A percentile compares a stretch with the other conserved stretches of the same genome.
Evolutionary conservation across 805 yeast species (phyloP).

Genomic region (Candida incommunis): DNA sequence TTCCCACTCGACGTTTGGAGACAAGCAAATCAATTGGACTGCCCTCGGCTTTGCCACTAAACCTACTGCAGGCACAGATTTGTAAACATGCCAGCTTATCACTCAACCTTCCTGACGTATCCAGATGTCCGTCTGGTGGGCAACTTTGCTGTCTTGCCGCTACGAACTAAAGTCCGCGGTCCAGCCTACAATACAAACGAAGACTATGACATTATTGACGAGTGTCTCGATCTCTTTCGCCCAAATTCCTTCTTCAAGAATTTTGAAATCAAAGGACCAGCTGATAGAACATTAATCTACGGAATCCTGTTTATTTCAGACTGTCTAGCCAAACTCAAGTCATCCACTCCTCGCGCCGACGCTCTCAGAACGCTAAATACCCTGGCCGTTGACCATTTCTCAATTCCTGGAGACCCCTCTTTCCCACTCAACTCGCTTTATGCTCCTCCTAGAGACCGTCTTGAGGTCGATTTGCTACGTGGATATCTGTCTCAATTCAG

Average conservation of each 20-base stretch:
- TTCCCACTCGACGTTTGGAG: no score
- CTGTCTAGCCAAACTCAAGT: constrained; percentile 51
- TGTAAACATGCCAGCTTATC: constrained; percentile 16
- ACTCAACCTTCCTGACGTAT: constrained; percentile 14
- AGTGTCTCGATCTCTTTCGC: constrained; percentile 76
- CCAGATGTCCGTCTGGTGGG: constrained; percentile 37
- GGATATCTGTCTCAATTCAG: constrained; percentile 82
- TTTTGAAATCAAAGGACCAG: constrained; percentile 91
- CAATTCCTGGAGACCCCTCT: constrained; percentile 90
- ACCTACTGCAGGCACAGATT: not conserved
- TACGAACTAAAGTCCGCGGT: constrained; percentile 74
- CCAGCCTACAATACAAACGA: constrained; percentile 69
- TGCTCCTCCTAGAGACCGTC: constrained; percentile 56
- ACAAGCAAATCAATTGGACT: no score
- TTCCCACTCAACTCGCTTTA: constrained; percentile 80
- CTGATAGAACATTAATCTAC: constrained; percentile 84
- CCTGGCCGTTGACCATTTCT: constrained; percentile 72
- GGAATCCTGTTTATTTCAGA: constrained; percentile 85
- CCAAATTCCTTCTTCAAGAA: constrained; percentile 95
- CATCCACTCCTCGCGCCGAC: constrained; percentile 29
- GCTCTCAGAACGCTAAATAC: constrained; percentile 50
- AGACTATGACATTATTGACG: constrained; percentile 86
- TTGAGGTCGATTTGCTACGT: constrained; percentile 67
- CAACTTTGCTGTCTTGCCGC: constrained; percentile 72
- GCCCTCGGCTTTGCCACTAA: no score